Evolutionary conservation across 306 rosid species (phyloP).

Genomic region (Prinsepia uniflora): DNA sequence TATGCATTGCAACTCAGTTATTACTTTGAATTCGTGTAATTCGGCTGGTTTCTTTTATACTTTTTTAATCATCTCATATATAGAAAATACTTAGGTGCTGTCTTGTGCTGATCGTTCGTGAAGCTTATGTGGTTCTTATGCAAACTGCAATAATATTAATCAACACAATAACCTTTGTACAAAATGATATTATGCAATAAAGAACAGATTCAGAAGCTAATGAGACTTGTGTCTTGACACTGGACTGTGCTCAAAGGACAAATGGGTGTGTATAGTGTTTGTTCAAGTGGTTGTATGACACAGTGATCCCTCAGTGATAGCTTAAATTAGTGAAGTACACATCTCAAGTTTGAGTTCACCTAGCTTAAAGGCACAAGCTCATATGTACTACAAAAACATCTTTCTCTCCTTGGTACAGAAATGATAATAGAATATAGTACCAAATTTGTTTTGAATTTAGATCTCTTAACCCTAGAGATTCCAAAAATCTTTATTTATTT

Average conservation of each 20-base stretch:
- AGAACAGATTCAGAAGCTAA: background rate
- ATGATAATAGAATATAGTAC: background rate
- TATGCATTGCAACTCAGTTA: background rate
- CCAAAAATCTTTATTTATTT: slow-evolving; percentile 2
- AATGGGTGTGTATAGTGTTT: background rate
- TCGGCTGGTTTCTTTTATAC: no score
- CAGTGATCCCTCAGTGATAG: background rate
- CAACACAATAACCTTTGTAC: background rate
- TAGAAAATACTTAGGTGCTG: background rate
- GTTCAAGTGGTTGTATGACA: background rate
- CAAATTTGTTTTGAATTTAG: background rate
- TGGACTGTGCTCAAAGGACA: background rate
- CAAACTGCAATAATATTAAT: background rate
- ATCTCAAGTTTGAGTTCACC: background rate
- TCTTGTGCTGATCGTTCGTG: background rate
- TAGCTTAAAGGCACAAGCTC: background rate
- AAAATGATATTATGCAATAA: background rate
- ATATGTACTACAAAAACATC: no score
- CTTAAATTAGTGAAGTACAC: background rate
- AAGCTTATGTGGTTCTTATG: no score
- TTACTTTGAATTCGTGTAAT: background rate
- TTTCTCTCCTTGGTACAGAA: no score
- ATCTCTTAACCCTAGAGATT: slow-evolving; percentile 8
- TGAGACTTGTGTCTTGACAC: background rate
- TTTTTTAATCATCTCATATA: background rate